Percentiles rank a stretch among this genome's conserved stretches.
phyloP scores from a whole-genome alignment of 495 filamentous ascomycete genomes.

The Sphaerosporella brunnea region DNA sequence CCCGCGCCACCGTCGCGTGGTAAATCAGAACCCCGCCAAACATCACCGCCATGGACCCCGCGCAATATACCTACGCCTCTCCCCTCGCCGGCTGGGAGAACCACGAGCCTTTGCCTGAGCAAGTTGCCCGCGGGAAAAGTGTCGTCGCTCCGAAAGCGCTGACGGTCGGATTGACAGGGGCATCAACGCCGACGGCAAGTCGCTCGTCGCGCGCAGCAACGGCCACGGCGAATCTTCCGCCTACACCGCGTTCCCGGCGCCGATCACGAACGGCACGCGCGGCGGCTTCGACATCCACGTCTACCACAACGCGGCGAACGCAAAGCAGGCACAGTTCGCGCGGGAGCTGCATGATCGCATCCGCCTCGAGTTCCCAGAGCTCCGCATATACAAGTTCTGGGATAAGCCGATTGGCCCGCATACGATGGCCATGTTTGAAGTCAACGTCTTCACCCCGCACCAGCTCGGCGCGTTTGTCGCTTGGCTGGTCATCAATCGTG shows the following conservation, averaged over 20 bases:
- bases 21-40: too few species aligned
- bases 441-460: slow-evolving; percentile 66
- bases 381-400: slow-evolving; percentile 64
- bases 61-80: slow-evolving; percentile 40
- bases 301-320: slow-evolving; percentile 50
- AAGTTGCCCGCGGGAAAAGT: slow-evolving; percentile 23
- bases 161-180: slow-evolving; percentile 23
- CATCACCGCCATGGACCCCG: slow-evolving; percentile 30
- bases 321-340: slow-evolving; percentile 45
- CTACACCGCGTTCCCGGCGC: slow-evolving; percentile 47
- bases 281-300: slow-evolving; percentile 65
- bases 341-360: slow-evolving; percentile 60
- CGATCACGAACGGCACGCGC: slow-evolving; percentile 40
- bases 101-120: slow-evolving; percentile 44
- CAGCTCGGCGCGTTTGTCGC: slow-evolving; percentile 73
- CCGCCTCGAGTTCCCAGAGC: slow-evolving; percentile 69
- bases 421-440: slow-evolving; percentile 77
- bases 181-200: slow-evolving; percentile 46
- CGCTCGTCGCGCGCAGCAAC: slow-evolving; percentile 44
- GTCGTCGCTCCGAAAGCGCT: neutral
- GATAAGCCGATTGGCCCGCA: slow-evolving; percentile 67
- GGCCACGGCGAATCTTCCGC: slow-evolving; percentile 40
- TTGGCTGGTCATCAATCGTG: slow-evolving; percentile 71
- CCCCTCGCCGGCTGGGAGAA: slow-evolving; percentile 51
- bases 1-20: too few species aligned